Percentiles rank a stretch among this genome's conserved stretches.
These are phyloP conservation scores for Inga laurina DNA, from an alignment of 306 rosid species.

Conservation along the genomic window DNA sequence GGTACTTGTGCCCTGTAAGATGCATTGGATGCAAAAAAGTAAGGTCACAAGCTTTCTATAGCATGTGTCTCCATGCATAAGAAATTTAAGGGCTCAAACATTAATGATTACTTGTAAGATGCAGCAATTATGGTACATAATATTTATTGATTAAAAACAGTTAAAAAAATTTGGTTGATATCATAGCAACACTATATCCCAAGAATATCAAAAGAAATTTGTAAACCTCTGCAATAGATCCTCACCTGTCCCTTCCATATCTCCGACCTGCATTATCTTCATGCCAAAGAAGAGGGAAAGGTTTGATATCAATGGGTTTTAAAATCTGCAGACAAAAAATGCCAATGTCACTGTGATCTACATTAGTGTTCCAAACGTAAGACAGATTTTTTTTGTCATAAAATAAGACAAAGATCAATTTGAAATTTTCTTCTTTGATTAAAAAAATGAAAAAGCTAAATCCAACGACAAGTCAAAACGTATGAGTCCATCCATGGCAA, in stretches of 20 bases:
- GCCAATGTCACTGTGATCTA: slow-evolving; percentile 17
- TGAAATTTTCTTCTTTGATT: background rate
- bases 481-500: slow-evolving; percentile 18
- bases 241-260: slow-evolving; percentile 83
- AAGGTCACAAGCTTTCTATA: slow-evolving; percentile 17
- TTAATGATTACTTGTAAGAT: background rate
- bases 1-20: slow-evolving; percentile 73
- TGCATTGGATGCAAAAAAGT: slow-evolving; percentile 26
- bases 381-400: background rate
- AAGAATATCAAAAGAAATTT: slow-evolving; percentile 8
- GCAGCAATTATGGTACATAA: background rate
- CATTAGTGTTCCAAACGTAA: slow-evolving; percentile 20
- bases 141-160: background rate
- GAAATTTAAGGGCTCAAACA: slow-evolving; percentile 5
- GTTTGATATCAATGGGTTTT: slow-evolving; percentile 72
- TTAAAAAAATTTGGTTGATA: background rate
- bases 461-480: background rate
- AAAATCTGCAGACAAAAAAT: slow-evolving; percentile 61
- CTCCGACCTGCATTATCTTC: slow-evolving; percentile 80
- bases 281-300: slow-evolving; percentile 84
- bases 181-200: slow-evolving; percentile 14
- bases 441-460: background rate
- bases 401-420: background rate
- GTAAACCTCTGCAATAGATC: slow-evolving; percentile 10
- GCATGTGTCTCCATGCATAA: slow-evolving; percentile 20